Base-by-base conservation (phyloP, 1,284 basidiomycete genomes). In the Naganishia cerealis region DNA sequence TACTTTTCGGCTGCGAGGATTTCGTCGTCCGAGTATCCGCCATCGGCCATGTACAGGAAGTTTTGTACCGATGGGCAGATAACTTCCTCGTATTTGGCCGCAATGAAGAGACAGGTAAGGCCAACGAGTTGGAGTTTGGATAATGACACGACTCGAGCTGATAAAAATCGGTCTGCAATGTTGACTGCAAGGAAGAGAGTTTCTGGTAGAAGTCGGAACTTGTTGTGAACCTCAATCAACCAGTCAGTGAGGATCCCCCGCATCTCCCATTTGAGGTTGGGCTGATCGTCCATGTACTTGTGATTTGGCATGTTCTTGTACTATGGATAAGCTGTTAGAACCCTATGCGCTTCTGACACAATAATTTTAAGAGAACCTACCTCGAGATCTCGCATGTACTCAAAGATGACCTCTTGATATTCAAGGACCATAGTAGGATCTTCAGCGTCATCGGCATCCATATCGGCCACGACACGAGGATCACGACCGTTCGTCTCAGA, bases 391-490 rank as follows among this genome's bases (percentile, higher is more conserved):
- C 90, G 90, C 82, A 98, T 87, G 83, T 99, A 98, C 62, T 89
- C 83, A 81, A 96, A 96, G 69, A 98, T 95, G 71, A 98, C 96
- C 33, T 85, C 84, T 65, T 96, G 94, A 77, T 99, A 99, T 81
- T 98, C 93, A 81, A 88, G 90, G 70, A 96, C 94, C 94, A 98
- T 98, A 70, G 91, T 82, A 16, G 94, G 94, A 78, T 99, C 95
- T 68, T 94, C 92, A n/a, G 82, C 85, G 77, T 99, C 95, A 67
- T 94, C 94, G 3, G 87, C 89, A 75, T 98, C 95, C 21, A 98
- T 85, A 77, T 98, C 94, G 40, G 90, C 89, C 93, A 68, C 55
- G 84, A 86, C 73, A 70, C 73, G 48, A 66, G 65, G 29, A 75
- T 56, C 67, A 59, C 70, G 18, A 55, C 66, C 29, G 72, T 72